Base-by-base conservation (phyloP, 2,329 filamentous ascomycete genomes). In the Ciborinia camelliae region DNA sequence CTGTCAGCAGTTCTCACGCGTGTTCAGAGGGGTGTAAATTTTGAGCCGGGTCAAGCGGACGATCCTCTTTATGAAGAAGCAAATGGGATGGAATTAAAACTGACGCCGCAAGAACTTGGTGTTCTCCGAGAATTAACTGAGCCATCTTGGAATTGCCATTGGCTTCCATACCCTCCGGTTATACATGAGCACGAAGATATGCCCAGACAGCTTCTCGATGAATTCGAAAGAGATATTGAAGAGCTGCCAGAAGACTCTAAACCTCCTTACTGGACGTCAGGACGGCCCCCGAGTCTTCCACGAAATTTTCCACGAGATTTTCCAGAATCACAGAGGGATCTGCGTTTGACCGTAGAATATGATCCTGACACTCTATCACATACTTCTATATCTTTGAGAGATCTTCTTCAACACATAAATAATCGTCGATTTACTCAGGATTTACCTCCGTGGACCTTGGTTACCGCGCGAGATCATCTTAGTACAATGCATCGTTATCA, bases 181-280 rank as follows among this genome's bases (percentile, higher is more conserved):
- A 18, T 15, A 39, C 8, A 52, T n/a, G 30, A 20, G 4, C 23
- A 37, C 2, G 43, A 28, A 52, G 58, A 61, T 15, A 10, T 50
- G 30, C 58, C 45, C 4, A 39, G 32, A n/a, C 43, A 61, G 30
- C 7, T 52, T 9, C 54, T 68, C 0, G 20, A 60, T n/a, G 66
- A 69, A 23, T 68, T 69, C 41, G 62, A 68, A 28, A 23, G 61
- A 28, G 66, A 68, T 39, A 30, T 68, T 12, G 51, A 63, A 20
- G 62, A 48, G 20, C 18, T 65, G 10, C 32, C 30, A 45, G 53
- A 54, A 20, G 7, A 39, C 20, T 26, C 51, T 2, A 32, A 52
- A 18, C 41, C 66, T 6, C 66, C 66, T 15, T 53, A 67, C 10
- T 69, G 66, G 66, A 50, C 47, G 26, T 47, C 55, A 47, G 55